Evolutionary conservation across 305 asterid genomes (phyloP), one percentile per base, ranked within the genome.

Genomic region (Petunia hybrid): DNA sequence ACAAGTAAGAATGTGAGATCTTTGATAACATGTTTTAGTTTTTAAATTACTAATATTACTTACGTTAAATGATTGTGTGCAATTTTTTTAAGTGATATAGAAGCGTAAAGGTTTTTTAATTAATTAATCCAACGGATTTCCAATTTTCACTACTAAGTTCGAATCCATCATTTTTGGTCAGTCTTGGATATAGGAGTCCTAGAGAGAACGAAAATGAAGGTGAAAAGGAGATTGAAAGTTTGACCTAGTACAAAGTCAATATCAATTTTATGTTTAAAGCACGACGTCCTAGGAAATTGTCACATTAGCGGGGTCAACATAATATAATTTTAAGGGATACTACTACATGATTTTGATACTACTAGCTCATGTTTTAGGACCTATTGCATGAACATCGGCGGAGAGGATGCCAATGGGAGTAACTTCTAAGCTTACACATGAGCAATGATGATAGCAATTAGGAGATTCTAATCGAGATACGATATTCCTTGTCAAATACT

Each of bases 341-440:
- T 31, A 46, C 9, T 5, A 45, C 56, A 45, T 10, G 35, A 70
- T 45, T 56, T 53, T 64, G 59, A 36, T 64, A 12, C 8, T 22
- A 46, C 41, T 51, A 51, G 2, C 31, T 9, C 78, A 48, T 48
- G 31, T 46, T 71, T 71, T 71, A 48, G 78, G 45, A 12, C 62
- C 78, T 35, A 71, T 6, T 71, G 62, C 63, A 51, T 73, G 43
- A 51, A 35, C 78, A 71, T 71, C 35, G 62, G 45, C 78, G 45
- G 31, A 13, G 13, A 73, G 62, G 31, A 71, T 46, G 62, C 31
- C 43, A 10, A 46, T 42, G 43, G 31, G 35, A 48, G 45, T 12
- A 51, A 73, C 78, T 35, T 51, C 6, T 12, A 51, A 48, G 45
- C 61, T 56, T n/a, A 56, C 22, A 56, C 13, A 14, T 56, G 61